A percentile compares a stretch with the other conserved stretches of the same genome.
Conservation (phyloP, 352 stramenopile genomes). For the Globisporangium middletonii region DNA sequence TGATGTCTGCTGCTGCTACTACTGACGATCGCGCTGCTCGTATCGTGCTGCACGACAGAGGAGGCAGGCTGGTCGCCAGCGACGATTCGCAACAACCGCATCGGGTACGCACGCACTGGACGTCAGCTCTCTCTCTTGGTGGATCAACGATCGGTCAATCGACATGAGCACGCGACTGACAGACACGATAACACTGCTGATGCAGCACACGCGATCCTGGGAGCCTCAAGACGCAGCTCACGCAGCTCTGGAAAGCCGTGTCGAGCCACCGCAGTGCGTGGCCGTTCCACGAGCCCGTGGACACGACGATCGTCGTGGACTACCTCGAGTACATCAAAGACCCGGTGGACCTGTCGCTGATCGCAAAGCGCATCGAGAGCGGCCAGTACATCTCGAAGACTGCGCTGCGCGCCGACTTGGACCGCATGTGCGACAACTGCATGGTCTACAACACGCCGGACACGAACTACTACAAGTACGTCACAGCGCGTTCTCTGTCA, state of each 20-base stretch:
- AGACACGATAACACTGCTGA: too few species aligned
- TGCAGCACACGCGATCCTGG: conserved; percentile 66
- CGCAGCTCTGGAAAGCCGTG: conserved; percentile 86
- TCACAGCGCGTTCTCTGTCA: conserved; percentile 5
- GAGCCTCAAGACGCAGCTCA: conserved; percentile 82
- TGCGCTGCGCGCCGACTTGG: conserved; percentile 91
- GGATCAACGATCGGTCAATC: neutral
- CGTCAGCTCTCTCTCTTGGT: neutral
- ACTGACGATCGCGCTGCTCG: conserved; percentile 1
- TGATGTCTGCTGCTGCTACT: neutral
- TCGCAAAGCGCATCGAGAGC: conserved; percentile 78
- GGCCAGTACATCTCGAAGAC: conserved; percentile 89
- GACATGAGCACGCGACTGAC: neutral
- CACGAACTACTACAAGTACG: conserved; percentile 96
- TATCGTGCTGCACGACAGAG: conserved; percentile 29
- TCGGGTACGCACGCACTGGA: conserved; percentile 39
- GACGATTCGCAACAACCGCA: conserved; percentile 81
- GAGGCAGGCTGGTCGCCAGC: conserved; percentile 82
- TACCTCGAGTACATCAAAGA: conserved; percentile 97
- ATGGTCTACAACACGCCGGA: conserved; percentile 95
- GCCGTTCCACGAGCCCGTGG: conserved; percentile 97
- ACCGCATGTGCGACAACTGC: conserved; percentile 97
- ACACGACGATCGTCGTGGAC: conserved; percentile 93
- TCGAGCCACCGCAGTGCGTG: conserved; percentile 94
- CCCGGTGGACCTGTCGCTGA: conserved; percentile 88